These are phyloP conservation scores for Grifola frondosa DNA, from an alignment of 1,284 basidiomycete genomes.

Conservation along the genomic window DNA sequence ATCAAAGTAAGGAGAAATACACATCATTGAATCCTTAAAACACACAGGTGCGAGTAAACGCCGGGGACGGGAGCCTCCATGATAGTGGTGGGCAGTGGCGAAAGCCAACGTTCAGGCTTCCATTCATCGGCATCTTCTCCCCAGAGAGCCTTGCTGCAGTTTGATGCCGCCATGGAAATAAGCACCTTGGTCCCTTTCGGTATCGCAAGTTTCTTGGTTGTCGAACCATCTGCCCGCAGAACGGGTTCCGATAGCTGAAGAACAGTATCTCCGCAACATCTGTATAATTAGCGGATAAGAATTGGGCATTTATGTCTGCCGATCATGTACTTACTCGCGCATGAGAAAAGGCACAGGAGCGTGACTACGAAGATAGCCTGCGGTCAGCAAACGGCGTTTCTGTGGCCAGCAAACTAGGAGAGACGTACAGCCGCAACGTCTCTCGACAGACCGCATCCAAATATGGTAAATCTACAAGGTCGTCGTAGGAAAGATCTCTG, in stretches of 20 bases:
- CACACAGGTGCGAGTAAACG: conserved; percentile 3
- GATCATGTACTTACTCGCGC: too few species aligned
- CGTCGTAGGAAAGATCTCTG: conserved; percentile 27
- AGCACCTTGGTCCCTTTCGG: neutral
- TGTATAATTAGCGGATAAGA: too few species aligned
- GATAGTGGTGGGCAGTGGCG: neutral
- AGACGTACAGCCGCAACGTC: conserved; percentile 25
- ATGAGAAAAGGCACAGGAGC: too few species aligned
- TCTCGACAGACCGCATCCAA: conserved; percentile 31
- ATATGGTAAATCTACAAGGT: conserved; percentile 26
- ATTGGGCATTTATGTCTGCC: too few species aligned
- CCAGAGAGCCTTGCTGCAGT: conserved; percentile 46
- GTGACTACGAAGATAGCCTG: too few species aligned
- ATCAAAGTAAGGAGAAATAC: neutral
- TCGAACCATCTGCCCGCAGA: too few species aligned
- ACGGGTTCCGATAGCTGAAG: too few species aligned
- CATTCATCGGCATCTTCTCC: conserved; percentile 28
- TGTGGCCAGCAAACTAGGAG: too few species aligned
- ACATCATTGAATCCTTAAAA: neutral
- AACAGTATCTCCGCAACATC: too few species aligned
- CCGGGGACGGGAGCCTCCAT: neutral
- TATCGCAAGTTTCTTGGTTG: neutral
- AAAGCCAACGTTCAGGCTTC: conserved; percentile 2
- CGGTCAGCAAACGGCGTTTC: too few species aligned
- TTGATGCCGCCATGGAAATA: conserved; percentile 1